Base-by-base conservation (phyloP, 2,329 filamentous ascomycete species). In the Epichloe elymi region DNA sequence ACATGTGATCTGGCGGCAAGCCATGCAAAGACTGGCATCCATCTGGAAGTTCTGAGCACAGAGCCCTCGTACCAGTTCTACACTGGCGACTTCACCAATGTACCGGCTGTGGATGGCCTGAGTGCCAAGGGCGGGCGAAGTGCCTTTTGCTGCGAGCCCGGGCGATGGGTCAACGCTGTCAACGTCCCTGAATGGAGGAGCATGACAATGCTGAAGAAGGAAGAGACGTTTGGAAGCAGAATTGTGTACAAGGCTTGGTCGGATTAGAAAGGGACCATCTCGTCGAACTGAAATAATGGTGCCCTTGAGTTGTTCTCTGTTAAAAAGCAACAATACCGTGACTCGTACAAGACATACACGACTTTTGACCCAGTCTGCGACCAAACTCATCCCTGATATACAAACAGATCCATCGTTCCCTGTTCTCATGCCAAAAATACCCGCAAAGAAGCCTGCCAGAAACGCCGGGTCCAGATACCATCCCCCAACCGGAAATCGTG, bases 11-110 rank as follows among this genome's bases (percentile, higher is more conserved):
- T 87, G 44, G 72, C 78, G 23, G 86, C 93, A 53, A 78, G 78
- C 66, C 88, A 96, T 66, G 80, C 88, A 5, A 74, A 73, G 47
- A 85, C 82, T 30, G 80, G 81, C 55, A 75, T 96, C 57, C 85
- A 94, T 64, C 80, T 97, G 47, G 87, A 96, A 67, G 85, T 95
- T 5, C 74, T 82, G 61, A 93, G 87, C 72, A 97, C 91, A 0
- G 91, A 97, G 73, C 93, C 93, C 0, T 87, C 88, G 0, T 97
- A 96, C 74, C 91, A 97, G 67, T 95, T 96, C 71, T 97, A 97
- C 70, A 94, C 89, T 0, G 93, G 91, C 57, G 84, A 86, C 63
- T 84, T 82, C 62, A 89, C 94, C 57, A 72, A 93, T 59, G 84
- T 95, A 12, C 84, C 86, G 0, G 83, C 72, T 33, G 73, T 81